Evolutionary conservation across 2,329 filamentous ascomycete species (phyloP).

Genomic region (Pseudocercospora cruenta): DNA sequence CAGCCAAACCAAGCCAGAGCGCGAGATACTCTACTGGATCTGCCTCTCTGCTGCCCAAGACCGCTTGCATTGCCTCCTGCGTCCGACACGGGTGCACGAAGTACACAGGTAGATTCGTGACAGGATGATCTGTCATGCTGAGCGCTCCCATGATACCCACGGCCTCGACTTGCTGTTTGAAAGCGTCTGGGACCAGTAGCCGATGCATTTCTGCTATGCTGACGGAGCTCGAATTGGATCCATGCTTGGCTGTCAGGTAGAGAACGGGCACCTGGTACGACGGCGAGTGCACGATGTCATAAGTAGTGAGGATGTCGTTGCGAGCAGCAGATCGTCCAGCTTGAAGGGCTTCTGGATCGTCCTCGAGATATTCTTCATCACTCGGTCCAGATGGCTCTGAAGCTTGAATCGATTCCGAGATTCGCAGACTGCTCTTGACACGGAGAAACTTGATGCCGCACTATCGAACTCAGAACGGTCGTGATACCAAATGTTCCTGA

Average conservation of each 20-base stretch:
- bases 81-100: conserved; percentile 94
- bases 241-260: conserved; percentile 43
- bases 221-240: background rate
- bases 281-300: conserved; percentile 49
- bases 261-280: conserved; percentile 51
- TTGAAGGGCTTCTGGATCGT: conserved; percentile 10
- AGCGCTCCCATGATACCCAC: conserved; percentile 41
- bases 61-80: conserved; percentile 73
- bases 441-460: background rate
- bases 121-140: conserved; percentile 69
- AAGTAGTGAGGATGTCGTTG: conserved; percentile 24
- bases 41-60: conserved; percentile 39
- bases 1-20: conserved; percentile 87
- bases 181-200: conserved; percentile 41
- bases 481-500: background rate
- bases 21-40: conserved; percentile 71
- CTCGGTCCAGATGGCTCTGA: background rate
- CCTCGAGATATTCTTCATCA: background rate
- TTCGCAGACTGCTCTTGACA: background rate
- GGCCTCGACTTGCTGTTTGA: conserved; percentile 38
- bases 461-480: background rate
- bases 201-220: conserved; percentile 40
- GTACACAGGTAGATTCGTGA: conserved; percentile 76
- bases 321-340: background rate
- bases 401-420: background rate